Conservation (phyloP, 2,329 filamentous ascomycete species). For the Fusarium torulosum region DNA sequence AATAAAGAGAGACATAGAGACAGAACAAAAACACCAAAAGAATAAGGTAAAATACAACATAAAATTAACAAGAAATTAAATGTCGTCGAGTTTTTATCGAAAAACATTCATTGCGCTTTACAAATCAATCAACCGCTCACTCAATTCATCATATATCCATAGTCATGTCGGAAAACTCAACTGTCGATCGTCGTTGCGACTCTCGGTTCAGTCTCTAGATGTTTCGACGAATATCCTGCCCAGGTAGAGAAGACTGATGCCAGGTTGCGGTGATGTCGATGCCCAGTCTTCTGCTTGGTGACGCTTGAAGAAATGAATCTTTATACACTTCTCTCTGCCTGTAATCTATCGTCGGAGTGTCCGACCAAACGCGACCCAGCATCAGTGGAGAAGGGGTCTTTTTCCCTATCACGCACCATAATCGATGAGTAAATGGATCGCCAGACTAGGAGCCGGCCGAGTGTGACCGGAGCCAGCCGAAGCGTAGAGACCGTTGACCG, state of each 20-base stretch:
- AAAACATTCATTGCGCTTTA: constrained; percentile 21
- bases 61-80: constrained; percentile 29
- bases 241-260: neutral
- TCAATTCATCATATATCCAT: constrained; percentile 30
- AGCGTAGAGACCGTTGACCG: constrained; percentile 17
- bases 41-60: constrained; percentile 14
- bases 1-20: constrained; percentile 9
- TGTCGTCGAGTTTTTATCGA: constrained; percentile 38
- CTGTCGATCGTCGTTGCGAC: neutral
- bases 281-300: neutral
- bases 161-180: constrained; percentile 26
- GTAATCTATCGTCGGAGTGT: neutral
- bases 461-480: constrained; percentile 30
- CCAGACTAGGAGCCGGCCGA: constrained; percentile 23
- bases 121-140: constrained; percentile 25
- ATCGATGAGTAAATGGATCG: constrained; percentile 11
- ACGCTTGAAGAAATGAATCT: neutral
- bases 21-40: constrained; percentile 3
- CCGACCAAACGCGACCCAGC: constrained; percentile 5
- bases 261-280: neutral
- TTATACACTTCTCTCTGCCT: neutral
- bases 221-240: neutral
- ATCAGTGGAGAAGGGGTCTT: neutral
- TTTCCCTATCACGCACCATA: constrained; percentile 5
- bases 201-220: neutral